phyloP scores from a whole-genome alignment of 805 yeast species.

The Kodamaea leandrae region DNA sequence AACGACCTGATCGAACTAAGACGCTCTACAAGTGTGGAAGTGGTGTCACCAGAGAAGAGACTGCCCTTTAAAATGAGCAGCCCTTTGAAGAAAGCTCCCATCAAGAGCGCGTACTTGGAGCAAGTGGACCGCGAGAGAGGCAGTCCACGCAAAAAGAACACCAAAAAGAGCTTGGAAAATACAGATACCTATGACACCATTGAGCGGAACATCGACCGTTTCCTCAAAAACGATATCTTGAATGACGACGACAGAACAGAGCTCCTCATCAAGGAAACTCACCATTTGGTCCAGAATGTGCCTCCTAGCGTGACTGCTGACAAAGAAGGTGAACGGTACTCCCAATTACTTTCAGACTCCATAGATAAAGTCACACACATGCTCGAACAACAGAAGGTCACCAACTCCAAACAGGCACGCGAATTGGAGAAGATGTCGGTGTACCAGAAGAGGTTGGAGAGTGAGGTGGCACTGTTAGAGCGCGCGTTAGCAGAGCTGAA shows the following conservation, averaged over 20 bases:
- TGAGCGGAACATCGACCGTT: slow-evolving; percentile 13
- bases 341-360: slow-evolving; percentile 25
- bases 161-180: background rate
- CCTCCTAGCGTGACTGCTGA: slow-evolving; percentile 19
- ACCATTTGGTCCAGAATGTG: slow-evolving; percentile 23
- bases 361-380: slow-evolving; percentile 24
- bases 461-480: slow-evolving; percentile 1
- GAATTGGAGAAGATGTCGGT: background rate
- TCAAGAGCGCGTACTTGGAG: slow-evolving; percentile 20
- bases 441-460: background rate
- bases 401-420: slow-evolving; percentile 2
- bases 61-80: slow-evolving; percentile 12
- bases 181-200: slow-evolving; percentile 8
- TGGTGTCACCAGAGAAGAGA: slow-evolving; percentile 6
- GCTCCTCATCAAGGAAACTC: slow-evolving; percentile 28
- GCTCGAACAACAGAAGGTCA: slow-evolving; percentile 4
- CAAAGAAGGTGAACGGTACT: slow-evolving; percentile 28
- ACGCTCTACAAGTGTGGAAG: slow-evolving; percentile 11
- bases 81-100: slow-evolving; percentile 15
- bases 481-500: slow-evolving; percentile 9
- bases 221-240: slow-evolving; percentile 10
- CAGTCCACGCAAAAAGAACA: slow-evolving; percentile 15
- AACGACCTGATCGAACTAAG: slow-evolving; percentile 18
- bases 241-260: slow-evolving; percentile 19
- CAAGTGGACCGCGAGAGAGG: slow-evolving; percentile 15